phyloP scores from a whole-genome alignment of 2,329 filamentous ascomycete genomes.

The Grosmannia serpens region DNA sequence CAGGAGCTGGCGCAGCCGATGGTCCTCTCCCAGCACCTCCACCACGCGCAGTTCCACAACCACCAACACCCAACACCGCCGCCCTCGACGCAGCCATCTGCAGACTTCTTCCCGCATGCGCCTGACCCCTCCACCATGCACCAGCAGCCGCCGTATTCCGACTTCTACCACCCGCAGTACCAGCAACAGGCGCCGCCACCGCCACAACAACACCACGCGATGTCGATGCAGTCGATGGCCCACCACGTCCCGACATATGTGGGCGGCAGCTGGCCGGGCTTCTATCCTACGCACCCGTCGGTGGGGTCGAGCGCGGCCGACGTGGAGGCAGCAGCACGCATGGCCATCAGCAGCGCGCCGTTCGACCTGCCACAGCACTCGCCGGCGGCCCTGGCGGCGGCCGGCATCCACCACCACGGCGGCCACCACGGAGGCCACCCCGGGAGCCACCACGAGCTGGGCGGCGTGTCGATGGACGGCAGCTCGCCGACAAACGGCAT shows the following conservation, averaged over 20 bases:
- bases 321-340: not conserved
- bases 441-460: not conserved
- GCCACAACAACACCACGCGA: not conserved
- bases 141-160: constrained; percentile 4
- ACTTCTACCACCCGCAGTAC: constrained; percentile 8
- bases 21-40: not conserved
- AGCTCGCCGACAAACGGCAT: not conserved
- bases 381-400: not conserved
- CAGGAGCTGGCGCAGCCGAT: not conserved
- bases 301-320: not conserved
- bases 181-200: not conserved
- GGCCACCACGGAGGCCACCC: not conserved
- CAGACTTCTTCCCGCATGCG: constrained; percentile 6
- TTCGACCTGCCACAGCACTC: constrained; percentile 6
- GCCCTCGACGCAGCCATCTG: constrained; percentile 1
- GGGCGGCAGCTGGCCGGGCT: constrained; percentile 6
- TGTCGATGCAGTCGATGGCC: not conserved
- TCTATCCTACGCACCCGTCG: constrained; percentile 3
- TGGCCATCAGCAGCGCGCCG: constrained; percentile 3
- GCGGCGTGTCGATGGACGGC: not conserved
- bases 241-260: not conserved
- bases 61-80: not conserved
- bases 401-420: not conserved
- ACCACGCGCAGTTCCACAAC: not conserved
- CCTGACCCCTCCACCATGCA: not conserved